These are phyloP conservation scores for Cylindrotheca closterium DNA, from an alignment of 108 stramenopile genomes.

Conservation along the genomic window DNA sequence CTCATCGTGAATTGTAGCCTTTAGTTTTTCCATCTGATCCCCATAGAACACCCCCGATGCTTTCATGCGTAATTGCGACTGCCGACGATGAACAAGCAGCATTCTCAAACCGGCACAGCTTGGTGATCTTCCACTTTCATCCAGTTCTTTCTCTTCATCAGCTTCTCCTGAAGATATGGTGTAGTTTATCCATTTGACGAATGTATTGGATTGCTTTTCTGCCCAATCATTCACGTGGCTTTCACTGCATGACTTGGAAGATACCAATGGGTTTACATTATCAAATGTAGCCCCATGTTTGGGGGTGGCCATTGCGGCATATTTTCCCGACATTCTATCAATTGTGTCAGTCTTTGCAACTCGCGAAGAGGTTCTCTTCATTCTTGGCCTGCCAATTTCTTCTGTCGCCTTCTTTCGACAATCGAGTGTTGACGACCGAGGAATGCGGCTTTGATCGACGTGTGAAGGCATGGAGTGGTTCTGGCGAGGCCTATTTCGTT, in stretches of 20 bases:
- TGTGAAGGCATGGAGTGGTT: too few species aligned
- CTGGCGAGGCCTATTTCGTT: too few species aligned
- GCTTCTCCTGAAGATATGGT: conserved; percentile 63
- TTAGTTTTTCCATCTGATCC: conserved; percentile 32
- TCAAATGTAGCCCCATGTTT: too few species aligned
- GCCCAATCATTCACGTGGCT: conserved; percentile 55
- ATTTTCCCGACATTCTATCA: background rate
- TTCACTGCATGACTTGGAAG: too few species aligned
- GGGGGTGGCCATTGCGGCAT: background rate
- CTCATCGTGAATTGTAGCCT: conserved; percentile 50
- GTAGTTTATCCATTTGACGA: conserved; percentile 83
- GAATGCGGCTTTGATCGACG: too few species aligned
- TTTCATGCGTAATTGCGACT: conserved; percentile 32
- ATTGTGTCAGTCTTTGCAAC: too few species aligned
- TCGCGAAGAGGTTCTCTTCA: too few species aligned
- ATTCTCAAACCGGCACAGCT: conserved; percentile 23
- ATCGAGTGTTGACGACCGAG: too few species aligned
- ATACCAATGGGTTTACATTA: too few species aligned
- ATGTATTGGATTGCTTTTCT: conserved; percentile 66
- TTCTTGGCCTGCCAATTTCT: too few species aligned
- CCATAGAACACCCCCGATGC: conserved; percentile 49
- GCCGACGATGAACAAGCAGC: conserved; percentile 40
- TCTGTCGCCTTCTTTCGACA: too few species aligned
- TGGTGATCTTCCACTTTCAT: background rate
- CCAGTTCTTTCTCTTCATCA: conserved; percentile 1